Evolutionary conservation across 225 moss, liverwort and hornwort species (phyloP).

Genomic region (Bryum argenteum): DNA sequence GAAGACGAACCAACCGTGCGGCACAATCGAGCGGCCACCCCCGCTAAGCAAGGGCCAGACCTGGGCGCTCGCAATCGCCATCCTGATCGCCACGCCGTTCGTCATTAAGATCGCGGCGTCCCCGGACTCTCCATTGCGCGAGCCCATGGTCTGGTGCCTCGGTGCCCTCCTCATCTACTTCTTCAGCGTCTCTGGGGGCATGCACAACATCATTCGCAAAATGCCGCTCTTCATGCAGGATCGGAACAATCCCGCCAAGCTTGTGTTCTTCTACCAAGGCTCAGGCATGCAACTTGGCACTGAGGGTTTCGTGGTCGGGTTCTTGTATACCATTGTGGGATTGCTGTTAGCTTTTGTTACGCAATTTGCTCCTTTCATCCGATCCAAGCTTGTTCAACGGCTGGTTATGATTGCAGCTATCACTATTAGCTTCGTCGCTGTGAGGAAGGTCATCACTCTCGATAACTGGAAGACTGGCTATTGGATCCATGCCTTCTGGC

Average conservation of each 20-base stretch:
- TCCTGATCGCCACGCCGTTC: constrained; percentile 72
- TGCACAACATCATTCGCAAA: constrained; percentile 98
- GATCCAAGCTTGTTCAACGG: constrained; percentile 71
- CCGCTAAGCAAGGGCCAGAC: constrained; percentile 73
- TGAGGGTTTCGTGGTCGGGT: constrained; percentile 95
- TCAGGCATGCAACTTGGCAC: constrained; percentile 96
- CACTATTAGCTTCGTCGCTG: constrained; percentile 70
- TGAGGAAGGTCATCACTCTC: constrained; percentile 78
- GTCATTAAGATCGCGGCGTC: constrained; percentile 70
- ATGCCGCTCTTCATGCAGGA: constrained; percentile 94
- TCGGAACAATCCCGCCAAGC: constrained; percentile 76
- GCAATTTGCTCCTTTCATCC: constrained; percentile 69
- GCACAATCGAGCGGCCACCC: constrained; percentile 83
- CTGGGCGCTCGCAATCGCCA: constrained; percentile 52
- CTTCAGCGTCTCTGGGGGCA: constrained; percentile 98
- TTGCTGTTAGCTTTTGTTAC: constrained; percentile 74
- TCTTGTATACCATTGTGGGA: constrained; percentile 86
- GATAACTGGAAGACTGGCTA: constrained; percentile 99
- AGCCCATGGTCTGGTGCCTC: constrained; percentile 80
- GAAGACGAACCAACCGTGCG: constrained; percentile 69
- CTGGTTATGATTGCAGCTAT: constrained; percentile 68
- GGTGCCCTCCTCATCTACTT: constrained; percentile 82
- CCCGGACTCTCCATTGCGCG: constrained; percentile 79
- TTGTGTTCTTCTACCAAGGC: constrained; percentile 88
- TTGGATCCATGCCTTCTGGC: constrained; percentile 90